These are phyloP conservation scores for Barbatosphaeria neglecta DNA, from an alignment of 495 filamentous ascomycete genomes.

Conservation along the genomic window DNA sequence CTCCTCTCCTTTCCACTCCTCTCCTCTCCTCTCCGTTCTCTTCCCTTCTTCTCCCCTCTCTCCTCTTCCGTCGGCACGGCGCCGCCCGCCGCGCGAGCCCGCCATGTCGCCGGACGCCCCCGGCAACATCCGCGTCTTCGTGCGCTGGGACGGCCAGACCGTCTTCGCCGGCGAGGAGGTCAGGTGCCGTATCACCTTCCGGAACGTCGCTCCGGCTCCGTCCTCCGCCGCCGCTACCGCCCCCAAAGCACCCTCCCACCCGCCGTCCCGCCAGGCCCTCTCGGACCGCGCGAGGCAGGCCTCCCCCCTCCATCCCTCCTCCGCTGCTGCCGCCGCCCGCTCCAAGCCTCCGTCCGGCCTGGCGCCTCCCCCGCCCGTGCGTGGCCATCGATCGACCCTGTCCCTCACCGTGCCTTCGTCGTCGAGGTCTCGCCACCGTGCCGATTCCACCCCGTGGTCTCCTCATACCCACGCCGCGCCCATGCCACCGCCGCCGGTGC, in stretches of 20 bases:
- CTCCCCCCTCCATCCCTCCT: not conserved
- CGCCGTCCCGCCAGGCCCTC: constrained; percentile 1
- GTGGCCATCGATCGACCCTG: constrained; percentile 46
- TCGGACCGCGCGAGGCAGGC: not conserved
- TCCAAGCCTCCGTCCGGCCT: constrained; percentile 13
- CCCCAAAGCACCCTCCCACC: not conserved
- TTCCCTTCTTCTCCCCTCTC: too few species aligned
- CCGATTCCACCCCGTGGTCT: constrained; percentile 18
- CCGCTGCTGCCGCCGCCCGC: too few species aligned
- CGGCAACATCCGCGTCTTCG: constrained; percentile 81
- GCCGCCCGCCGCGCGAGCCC: too few species aligned
- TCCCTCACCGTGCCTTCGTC: constrained; percentile 44
- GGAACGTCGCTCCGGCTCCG: constrained; percentile 47
- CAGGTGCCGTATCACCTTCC: constrained; percentile 91
- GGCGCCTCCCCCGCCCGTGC: constrained; percentile 23
- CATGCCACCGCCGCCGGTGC: constrained; percentile 15
- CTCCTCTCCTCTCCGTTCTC: too few species aligned
- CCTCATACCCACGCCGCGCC: constrained; percentile 11
- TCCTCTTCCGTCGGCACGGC: too few species aligned
- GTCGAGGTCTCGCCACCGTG: constrained; percentile 23
- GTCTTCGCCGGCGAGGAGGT: constrained; percentile 93
- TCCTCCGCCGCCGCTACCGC: not conserved
- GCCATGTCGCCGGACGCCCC: constrained; percentile 30
- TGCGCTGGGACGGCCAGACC: constrained; percentile 80
- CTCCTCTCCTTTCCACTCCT: too few species aligned